Conservation (phyloP, 2,329 filamentous ascomycete genomes). For the Akanthomyces uredinophilus region DNA sequence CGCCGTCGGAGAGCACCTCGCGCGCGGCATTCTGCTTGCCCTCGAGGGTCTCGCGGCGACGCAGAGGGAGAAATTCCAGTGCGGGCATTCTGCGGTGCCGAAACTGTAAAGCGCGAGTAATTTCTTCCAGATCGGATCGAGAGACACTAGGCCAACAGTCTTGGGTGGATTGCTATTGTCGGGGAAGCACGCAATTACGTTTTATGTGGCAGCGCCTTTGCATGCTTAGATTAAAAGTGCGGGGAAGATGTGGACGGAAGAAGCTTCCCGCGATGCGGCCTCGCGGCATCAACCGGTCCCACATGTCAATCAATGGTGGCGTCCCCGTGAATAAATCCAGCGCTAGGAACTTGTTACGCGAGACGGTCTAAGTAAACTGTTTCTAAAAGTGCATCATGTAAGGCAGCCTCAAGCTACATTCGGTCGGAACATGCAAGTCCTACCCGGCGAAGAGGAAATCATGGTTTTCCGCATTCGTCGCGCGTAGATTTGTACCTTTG, state of each 20-base stretch:
- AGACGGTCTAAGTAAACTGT: background rate
- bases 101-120: background rate
- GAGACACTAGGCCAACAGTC: background rate
- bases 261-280: background rate
- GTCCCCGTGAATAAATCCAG: background rate
- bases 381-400: background rate
- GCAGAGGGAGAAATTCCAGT: background rate
- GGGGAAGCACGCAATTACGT: background rate
- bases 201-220: background rate
- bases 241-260: slow-evolving; percentile 6
- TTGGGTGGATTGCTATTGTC: background rate
- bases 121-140: background rate
- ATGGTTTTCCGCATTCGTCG: background rate
- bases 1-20: slow-evolving; percentile 2
- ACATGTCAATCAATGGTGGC: background rate
- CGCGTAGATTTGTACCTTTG: background rate
- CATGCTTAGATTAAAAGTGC: background rate
- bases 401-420: background rate
- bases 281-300: background rate
- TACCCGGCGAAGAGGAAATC: background rate
- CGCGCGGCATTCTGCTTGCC: slow-evolving; percentile 7
- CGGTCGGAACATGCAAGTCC: background rate
- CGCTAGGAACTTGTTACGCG: slow-evolving; percentile 2
- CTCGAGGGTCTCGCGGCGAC: slow-evolving; percentile 7
- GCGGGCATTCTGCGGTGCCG: background rate